Base-by-base conservation (phyloP, 257 asterid species). In the Nicotiana attenuata region DNA sequence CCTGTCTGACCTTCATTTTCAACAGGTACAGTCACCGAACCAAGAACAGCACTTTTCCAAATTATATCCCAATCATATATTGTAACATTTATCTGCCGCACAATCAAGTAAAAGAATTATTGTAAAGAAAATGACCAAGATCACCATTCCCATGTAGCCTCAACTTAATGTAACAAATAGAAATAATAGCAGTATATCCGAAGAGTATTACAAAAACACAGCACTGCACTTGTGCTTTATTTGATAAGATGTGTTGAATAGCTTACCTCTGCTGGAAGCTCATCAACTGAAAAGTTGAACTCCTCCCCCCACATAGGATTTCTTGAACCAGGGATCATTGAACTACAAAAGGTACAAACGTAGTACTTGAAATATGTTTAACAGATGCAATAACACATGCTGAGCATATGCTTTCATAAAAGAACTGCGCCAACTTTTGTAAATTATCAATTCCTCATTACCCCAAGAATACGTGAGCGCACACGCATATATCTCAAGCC, bases 301-400 rank as follows among this genome's bases (percentile, higher is more conserved):
- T 93, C 97, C 88, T 96, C 99, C 84, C 92, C 94, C 99, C 99
- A 96, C 89, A 92, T 88, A 79, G 99, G 99, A 89, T 96, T 96
- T 92, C 98, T 91, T 81, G 99, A 94, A 85, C 97, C 94, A 85
- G 97, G 97, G 86, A 96, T 92, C 97, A 96, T 92, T 86, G 99
- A 96, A 88, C 99, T 96, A 83, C 89, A 89, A 55, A 61, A 63
- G 45, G 67, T 83, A 82, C 80, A 86, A 81, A 59, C 81, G 22
- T 61, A 80, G 28, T 47, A 59, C 15, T 50, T 15, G 50, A 66
- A 16, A 66, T 5, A 2, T 31, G 63, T 50, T 75, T 24, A 75
- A 15, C 63, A 24, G 63, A 47, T 15, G 17, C 61, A 75, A 47
- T 22, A 75, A 75, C 7, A 75, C 79, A 50, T 75, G 9, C 79